phyloP scores from a whole-genome alignment of 352 stramenopile species.

The Peronospora tabacina region DNA sequence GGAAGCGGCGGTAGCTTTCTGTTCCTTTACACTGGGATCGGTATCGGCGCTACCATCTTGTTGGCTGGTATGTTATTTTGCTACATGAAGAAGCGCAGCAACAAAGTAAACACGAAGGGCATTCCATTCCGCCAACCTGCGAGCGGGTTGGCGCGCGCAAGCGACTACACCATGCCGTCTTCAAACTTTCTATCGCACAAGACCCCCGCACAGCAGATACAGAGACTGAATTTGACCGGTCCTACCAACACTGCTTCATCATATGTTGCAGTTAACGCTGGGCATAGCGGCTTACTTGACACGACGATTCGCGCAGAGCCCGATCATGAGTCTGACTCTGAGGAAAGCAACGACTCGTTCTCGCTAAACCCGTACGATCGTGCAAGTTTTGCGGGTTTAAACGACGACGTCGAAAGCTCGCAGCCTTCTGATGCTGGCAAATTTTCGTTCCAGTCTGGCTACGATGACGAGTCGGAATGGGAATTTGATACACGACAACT shows the following conservation, averaged over 20 bases:
- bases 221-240: slow-evolving; percentile 26
- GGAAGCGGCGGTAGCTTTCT: slow-evolving; percentile 38
- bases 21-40: slow-evolving; percentile 69
- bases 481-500: slow-evolving; percentile 52
- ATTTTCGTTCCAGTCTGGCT: slow-evolving; percentile 70
- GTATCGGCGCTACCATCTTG: slow-evolving; percentile 58
- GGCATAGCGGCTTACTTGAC: slow-evolving; percentile 24
- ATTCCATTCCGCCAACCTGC: slow-evolving; percentile 66
- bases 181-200: slow-evolving; percentile 67
- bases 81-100: slow-evolving; percentile 57
- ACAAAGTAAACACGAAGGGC: slow-evolving; percentile 53
- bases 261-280: slow-evolving; percentile 29
- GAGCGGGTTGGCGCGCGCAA: slow-evolving; percentile 30
- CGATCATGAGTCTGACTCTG: slow-evolving; percentile 9
- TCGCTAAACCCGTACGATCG: slow-evolving; percentile 65
- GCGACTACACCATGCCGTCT: slow-evolving; percentile 51
- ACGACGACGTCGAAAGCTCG: slow-evolving; percentile 40
- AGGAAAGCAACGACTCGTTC: slow-evolving; percentile 46
- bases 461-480: slow-evolving; percentile 65
- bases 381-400: slow-evolving; percentile 61
- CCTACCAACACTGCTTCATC: slow-evolving; percentile 30
- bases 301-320: slow-evolving; percentile 25
- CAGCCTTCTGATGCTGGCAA: slow-evolving; percentile 54
- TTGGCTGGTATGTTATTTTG: slow-evolving; percentile 58
- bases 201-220: slow-evolving; percentile 32